These are phyloP conservation scores for Fusarium sp. DNA, from an alignment of 2,329 filamentous ascomycete species.

Conservation along the genomic window DNA sequence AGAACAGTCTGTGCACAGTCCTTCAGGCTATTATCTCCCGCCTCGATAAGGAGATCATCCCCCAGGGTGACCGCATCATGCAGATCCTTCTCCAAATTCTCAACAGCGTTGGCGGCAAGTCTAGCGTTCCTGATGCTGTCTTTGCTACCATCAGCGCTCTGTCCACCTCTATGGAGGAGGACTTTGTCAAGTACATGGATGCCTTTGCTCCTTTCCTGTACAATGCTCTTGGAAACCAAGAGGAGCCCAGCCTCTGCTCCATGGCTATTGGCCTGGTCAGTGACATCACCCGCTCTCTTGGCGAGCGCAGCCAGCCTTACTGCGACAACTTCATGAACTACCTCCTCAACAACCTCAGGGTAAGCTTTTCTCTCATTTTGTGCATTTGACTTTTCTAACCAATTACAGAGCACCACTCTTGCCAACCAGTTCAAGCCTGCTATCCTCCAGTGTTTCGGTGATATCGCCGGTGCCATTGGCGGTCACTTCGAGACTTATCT, in stretches of 20 bases:
- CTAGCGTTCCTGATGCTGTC: constrained; percentile 92
- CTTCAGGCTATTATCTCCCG: constrained; percentile 92
- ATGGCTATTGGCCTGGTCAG: constrained; percentile 98
- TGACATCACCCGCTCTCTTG: constrained; percentile 93
- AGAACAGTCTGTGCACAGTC: constrained; percentile 93
- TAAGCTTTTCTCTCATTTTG: constrained; percentile 59
- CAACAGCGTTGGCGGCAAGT: constrained; percentile 83
- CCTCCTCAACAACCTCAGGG: constrained; percentile 89
- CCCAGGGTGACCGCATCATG: constrained; percentile 96
- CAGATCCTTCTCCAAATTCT: constrained; percentile 87
- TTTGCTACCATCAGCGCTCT: constrained; percentile 95
- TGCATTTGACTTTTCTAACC: constrained; percentile 25
- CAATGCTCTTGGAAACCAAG: constrained; percentile 94
- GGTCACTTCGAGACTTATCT: constrained; percentile 95
- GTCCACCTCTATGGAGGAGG: constrained; percentile 90
- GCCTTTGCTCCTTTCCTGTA: constrained; percentile 93
- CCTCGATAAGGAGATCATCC: constrained; percentile 90
- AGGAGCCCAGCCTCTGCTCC: constrained; percentile 92
- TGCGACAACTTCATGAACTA: constrained; percentile 99
- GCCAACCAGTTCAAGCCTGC: constrained; percentile 98
- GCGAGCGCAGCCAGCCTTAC: constrained; percentile 91
- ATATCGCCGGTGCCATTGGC: constrained; percentile 95
- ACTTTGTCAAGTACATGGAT: constrained; percentile 98
- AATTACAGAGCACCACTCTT: constrained; percentile 79
- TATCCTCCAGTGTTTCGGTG: constrained; percentile 97